A percentile compares a stretch with the other conserved stretches of the same genome.
Evolutionary conservation across 2,329 filamentous ascomycete species (phyloP).

Genomic region (Trichophyton simii): DNA sequence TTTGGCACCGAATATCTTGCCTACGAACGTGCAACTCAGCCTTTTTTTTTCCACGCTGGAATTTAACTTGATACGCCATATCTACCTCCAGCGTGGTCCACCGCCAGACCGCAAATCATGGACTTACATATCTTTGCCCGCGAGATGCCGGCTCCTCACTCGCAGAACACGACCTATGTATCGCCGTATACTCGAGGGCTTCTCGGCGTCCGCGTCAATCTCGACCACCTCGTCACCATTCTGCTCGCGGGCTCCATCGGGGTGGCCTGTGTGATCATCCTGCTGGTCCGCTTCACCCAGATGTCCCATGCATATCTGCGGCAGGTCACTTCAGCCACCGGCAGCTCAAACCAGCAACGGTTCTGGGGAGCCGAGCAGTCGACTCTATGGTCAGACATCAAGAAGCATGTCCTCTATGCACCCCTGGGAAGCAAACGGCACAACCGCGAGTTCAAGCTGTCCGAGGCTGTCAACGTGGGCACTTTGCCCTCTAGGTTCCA

Average conservation of each 20-base stretch:
- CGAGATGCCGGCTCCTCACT: background rate
- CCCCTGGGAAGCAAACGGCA: constrained; percentile 64
- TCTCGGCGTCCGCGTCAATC: constrained; percentile 28
- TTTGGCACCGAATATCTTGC: background rate
- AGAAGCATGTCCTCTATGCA: constrained; percentile 42
- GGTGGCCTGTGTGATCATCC: constrained; percentile 25
- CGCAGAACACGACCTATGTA: constrained; percentile 27
- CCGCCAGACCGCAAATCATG: background rate
- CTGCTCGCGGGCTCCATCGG: constrained; percentile 29
- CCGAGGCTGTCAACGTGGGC: constrained; percentile 55
- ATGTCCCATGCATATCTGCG: constrained; percentile 35
- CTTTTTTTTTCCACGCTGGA: background rate
- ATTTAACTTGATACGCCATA: background rate
- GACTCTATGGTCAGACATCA: constrained; percentile 30
- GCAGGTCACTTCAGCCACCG: constrained; percentile 29
- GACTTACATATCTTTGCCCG: constrained; percentile 1
- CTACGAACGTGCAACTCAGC: background rate
- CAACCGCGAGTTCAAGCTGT: constrained; percentile 60
- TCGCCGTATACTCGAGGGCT: constrained; percentile 31
- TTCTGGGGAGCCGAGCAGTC: constrained; percentile 36
- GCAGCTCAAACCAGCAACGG: constrained; percentile 28
- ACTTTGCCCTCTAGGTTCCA: constrained; percentile 72
- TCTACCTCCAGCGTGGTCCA: no score
- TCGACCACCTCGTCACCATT: constrained; percentile 29
- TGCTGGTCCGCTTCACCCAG: constrained; percentile 31